phyloP scores from a whole-genome alignment of 345 rosid species.

The Murraya koenigii region DNA sequence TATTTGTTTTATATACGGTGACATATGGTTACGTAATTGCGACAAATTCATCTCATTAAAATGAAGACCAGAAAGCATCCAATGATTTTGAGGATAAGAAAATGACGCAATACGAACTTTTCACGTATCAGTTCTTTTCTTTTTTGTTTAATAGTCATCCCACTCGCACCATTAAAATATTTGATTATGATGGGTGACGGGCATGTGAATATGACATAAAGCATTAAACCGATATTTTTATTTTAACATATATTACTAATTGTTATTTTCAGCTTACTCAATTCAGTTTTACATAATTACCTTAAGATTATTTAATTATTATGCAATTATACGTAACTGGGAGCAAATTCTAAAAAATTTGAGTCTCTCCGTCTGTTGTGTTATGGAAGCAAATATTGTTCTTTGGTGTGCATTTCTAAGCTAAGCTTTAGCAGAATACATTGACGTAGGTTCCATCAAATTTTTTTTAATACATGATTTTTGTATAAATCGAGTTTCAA shows the following conservation, averaged over 20 bases:
- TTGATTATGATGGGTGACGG: neutral
- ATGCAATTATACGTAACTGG: neutral
- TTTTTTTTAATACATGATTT: too few species aligned
- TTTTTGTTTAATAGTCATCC: conserved; percentile 1
- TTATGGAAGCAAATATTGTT: too few species aligned
- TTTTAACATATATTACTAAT: too few species aligned
- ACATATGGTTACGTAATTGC: neutral
- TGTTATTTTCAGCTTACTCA: neutral
- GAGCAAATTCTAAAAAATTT: neutral
- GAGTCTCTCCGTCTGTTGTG: too few species aligned
- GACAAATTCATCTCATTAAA: neutral
- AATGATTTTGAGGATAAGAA: conserved; percentile 13
- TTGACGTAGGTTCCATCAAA: too few species aligned
- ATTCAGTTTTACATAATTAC: neutral
- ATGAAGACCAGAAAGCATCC: neutral
- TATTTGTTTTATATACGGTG: neutral
- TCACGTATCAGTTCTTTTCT: neutral
- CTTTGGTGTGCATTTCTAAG: too few species aligned
- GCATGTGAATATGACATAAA: neutral
- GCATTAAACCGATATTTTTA: neutral
- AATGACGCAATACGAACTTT: neutral
- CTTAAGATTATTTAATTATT: neutral
- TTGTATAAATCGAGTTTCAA: too few species aligned
- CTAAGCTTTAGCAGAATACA: too few species aligned
- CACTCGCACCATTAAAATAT: neutral